Percentiles rank a stretch among this genome's conserved stretches.
Conservation (phyloP, 768 basidiomycete genomes). For the Termitomyces sp. region DNA sequence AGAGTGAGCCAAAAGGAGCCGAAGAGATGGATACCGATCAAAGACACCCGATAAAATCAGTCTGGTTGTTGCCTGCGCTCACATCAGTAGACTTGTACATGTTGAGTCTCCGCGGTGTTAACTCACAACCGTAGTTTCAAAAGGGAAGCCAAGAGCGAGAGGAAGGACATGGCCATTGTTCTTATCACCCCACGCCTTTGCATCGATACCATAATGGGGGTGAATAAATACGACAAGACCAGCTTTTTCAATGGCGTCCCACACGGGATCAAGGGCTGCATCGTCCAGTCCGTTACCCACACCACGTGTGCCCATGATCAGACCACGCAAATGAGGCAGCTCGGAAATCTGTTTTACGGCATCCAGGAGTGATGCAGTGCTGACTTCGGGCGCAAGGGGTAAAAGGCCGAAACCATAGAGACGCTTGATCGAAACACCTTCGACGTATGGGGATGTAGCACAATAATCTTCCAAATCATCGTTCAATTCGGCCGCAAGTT, state of each 20-base stretch:
- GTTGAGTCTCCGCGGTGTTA: not conserved
- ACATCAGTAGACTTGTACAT: conserved; percentile 4
- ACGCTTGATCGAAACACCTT: conserved; percentile 43
- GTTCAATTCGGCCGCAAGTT: conserved; percentile 69
- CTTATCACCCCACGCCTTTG: conserved; percentile 67
- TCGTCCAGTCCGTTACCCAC: conserved; percentile 81
- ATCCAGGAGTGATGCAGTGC: conserved; percentile 50
- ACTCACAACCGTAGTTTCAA: conserved; percentile 83
- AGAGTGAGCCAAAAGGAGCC: conserved; percentile 80
- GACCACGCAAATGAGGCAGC: conserved; percentile 61
- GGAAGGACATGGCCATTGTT: conserved; percentile 87
- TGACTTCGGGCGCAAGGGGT: conserved; percentile 68
- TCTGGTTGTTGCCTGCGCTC: conserved; percentile 58
- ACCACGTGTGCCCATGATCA: conserved; percentile 82
- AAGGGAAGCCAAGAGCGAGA: conserved; percentile 83
- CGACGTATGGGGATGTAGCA: conserved; percentile 48
- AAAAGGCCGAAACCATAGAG: conserved; percentile 83
- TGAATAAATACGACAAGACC: conserved; percentile 79
- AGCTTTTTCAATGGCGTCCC: conserved; percentile 67
- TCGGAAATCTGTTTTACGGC: conserved; percentile 60
- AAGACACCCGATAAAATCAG: conserved; percentile 78
- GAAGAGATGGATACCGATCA: conserved; percentile 72
- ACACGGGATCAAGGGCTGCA: conserved; percentile 69
- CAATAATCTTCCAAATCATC: conserved; percentile 77
- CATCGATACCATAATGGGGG: conserved; percentile 80